Conservation (phyloP, 1,284 basidiomycete species). For the Ustilago tritici region DNA sequence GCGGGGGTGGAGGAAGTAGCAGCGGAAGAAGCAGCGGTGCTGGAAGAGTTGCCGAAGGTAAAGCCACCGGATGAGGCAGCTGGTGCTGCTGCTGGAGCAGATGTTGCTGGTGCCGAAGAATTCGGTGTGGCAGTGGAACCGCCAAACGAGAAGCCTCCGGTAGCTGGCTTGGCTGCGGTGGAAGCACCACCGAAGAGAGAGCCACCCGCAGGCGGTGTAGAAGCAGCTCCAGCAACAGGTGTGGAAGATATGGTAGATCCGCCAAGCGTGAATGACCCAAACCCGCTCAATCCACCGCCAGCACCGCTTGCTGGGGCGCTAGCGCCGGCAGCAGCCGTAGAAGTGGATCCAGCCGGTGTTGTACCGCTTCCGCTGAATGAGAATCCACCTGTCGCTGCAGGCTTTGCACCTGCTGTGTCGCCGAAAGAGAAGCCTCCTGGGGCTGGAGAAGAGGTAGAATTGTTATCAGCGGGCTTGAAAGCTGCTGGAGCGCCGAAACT, state of each 20-base stretch:
- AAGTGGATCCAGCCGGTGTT: conserved; percentile 21
- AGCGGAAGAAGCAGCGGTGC: conserved; percentile 25
- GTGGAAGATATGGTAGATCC: conserved; percentile 17
- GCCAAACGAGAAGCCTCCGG: conserved; percentile 57
- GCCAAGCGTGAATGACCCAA: conserved; percentile 44
- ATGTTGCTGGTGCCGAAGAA: conserved; percentile 40
- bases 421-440: conserved; percentile 54
- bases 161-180: conserved; percentile 49
- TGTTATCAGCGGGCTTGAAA: conserved; percentile 24
- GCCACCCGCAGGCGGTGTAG: conserved; percentile 26
- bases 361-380: conserved; percentile 44
- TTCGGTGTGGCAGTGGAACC: conserved; percentile 21
- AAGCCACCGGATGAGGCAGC: conserved; percentile 25
- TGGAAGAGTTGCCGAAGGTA: conserved; percentile 23
- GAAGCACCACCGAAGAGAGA: conserved; percentile 38
- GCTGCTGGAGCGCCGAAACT: conserved; percentile 31
- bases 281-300: conserved; percentile 25
- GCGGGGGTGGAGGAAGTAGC: conserved; percentile 40
- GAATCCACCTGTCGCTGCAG: conserved; percentile 58
- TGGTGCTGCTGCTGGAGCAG: conserved; percentile 29
- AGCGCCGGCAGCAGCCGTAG: conserved; percentile 29
- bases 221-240: conserved; percentile 8
- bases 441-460: conserved; percentile 37
- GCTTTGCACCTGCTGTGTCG: conserved; percentile 40
- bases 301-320: conserved; percentile 9